Evolutionary conservation across 1,139 yeast genomes (phyloP).

Genomic region (Blastobotrys malaysiensis): DNA sequence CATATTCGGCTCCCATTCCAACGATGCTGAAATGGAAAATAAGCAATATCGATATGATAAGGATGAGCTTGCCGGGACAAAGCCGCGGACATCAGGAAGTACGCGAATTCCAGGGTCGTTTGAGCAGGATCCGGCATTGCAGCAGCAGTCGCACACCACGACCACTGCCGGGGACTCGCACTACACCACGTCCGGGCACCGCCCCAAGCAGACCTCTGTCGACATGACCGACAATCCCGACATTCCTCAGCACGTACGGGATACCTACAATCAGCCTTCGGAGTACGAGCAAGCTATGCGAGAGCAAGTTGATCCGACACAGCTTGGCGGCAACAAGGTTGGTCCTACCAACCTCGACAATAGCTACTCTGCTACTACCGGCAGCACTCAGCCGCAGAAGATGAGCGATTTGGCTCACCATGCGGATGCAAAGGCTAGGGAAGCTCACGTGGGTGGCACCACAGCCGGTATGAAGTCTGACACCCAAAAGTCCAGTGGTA

Average conservation of each 20-base stretch:
- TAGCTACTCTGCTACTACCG: not conserved
- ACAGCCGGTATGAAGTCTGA: not conserved
- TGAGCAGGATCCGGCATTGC: not conserved
- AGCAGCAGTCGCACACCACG: not conserved
- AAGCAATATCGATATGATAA: not conserved
- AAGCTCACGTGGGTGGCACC: not conserved
- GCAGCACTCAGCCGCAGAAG: not conserved
- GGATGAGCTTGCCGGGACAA: not conserved
- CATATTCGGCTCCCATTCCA: not conserved
- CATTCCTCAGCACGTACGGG: not conserved
- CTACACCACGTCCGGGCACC: not conserved
- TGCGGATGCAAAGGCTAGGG: not conserved
- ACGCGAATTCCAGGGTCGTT: not conserved
- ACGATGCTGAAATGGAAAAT: not conserved
- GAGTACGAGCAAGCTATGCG: not conserved
- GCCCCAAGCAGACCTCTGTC: not conserved
- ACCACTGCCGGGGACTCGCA: not conserved
- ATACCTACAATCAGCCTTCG: not conserved
- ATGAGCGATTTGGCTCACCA: not conserved
- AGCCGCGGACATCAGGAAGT: not conserved
- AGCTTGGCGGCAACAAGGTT: conserved; percentile 8
- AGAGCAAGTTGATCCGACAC: conserved; percentile 6
- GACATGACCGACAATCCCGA: not conserved
- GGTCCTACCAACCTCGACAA: conserved; percentile 9
- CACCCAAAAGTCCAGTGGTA: not conserved